phyloP scores from a whole-genome alignment of 2,329 filamentous ascomycete genomes.

The Calonectria hongkongensis region DNA sequence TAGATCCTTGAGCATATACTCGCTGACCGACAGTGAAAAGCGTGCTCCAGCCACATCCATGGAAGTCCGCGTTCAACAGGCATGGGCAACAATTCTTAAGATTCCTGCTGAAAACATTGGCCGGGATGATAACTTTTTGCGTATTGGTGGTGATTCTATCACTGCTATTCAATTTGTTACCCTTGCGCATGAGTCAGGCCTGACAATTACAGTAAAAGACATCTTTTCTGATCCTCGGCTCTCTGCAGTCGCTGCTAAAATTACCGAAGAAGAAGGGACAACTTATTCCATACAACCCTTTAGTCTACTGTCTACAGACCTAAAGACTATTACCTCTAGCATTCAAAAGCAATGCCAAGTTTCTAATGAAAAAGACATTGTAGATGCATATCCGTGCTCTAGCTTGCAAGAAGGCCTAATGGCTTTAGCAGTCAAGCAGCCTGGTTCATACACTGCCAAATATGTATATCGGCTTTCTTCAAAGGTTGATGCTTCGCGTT shows the following conservation, averaged over 20 bases:
- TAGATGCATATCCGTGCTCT: conserved; percentile 8
- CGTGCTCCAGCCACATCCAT: background rate
- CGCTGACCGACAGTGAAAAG: conserved; percentile 2
- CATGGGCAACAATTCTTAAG: conserved; percentile 15
- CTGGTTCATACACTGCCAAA: conserved; percentile 37
- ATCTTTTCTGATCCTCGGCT: conserved; percentile 12
- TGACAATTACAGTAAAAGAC: conserved; percentile 11
- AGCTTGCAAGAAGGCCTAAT: conserved; percentile 19
- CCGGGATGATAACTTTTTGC: conserved; percentile 6
- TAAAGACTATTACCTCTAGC: background rate
- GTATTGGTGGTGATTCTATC: conserved; percentile 16
- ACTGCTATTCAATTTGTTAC: conserved; percentile 23
- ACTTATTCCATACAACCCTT: background rate
- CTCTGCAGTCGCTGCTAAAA: background rate
- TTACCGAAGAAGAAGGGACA: background rate
- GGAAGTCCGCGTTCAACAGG: background rate
- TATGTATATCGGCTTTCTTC: conserved; percentile 10
- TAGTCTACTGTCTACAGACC: background rate
- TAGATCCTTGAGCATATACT: background rate
- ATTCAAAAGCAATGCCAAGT: background rate
- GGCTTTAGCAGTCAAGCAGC: conserved; percentile 30
- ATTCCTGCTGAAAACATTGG: background rate
- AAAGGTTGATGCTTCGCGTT: background rate
- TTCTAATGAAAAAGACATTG: background rate
- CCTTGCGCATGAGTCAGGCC: background rate